Evolutionary conservation across 2,329 filamentous ascomycete genomes (phyloP), one percentile per base, ranked within the genome.

Genomic region (Aspergillus tanneri): DNA sequence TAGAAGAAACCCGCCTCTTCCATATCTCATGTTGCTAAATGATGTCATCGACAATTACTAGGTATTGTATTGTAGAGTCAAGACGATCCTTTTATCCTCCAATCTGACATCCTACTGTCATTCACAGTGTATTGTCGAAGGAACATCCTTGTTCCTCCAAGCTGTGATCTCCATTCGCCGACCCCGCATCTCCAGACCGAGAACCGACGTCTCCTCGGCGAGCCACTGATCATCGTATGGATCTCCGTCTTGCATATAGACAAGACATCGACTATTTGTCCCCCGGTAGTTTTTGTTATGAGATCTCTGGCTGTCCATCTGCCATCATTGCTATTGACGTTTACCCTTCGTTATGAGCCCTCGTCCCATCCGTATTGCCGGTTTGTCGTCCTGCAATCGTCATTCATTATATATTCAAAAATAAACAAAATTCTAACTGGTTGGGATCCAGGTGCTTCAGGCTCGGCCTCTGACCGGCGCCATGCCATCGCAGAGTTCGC

Each of bases 401-500:
- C 12, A 8, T 28, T 28, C 16, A 37, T 35, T 28, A 24, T 47
- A 12, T 8, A 28, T 21, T 39, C 2, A 4, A 7, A 18, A 4
- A 2, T 5, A 25, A 11, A 38, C 18, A 21, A 7, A 24, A 35
- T 14, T 4, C 24, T 18, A 27, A 43, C n/a, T 34, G 32, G 30
- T 25, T 24, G 5, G 11, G 10, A n/a, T 9, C 10, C 32, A 70
- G 72, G 72, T 40, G 70, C 72, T 27, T 74, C 72, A n/a, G 72
- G 73, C 52, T 72, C 71, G 47, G 68, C 67, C 14, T 72, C 71
- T 18, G 72, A 76, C 58, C 70, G 73, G 16, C 70, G 72, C 37
- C 70, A 74, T 69, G 73, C 70, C 19, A 70, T 75, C 38, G 62
- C 68, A 21, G 64, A 69, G 23, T 72, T 76, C 51, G 73, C 72